Evolutionary conservation across 2,329 filamentous ascomycete species (phyloP).

Genomic region (Monilinia aucupariae): DNA sequence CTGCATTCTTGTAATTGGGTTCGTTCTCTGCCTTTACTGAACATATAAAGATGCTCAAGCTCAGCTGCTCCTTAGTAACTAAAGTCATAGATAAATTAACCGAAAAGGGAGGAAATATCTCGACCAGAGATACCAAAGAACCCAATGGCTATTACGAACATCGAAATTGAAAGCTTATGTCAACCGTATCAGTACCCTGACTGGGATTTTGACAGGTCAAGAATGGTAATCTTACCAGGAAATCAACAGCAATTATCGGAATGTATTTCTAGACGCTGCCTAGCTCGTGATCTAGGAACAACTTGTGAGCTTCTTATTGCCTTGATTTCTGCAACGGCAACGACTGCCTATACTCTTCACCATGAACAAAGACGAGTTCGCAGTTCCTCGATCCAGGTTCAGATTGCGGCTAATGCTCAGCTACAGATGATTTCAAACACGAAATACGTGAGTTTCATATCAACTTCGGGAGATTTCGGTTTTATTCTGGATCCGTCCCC

Average conservation of each 20-base stretch:
- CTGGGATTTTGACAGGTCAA: neutral
- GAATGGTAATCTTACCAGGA: neutral
- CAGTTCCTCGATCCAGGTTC: neutral
- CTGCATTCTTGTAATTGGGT: neutral
- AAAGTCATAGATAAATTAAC: neutral
- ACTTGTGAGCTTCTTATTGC: conserved; percentile 27
- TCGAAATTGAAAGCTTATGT: neutral
- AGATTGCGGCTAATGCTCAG: neutral
- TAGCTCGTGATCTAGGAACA: conserved; percentile 20
- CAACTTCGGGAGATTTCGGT: conserved; percentile 20
- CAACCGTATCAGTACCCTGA: neutral
- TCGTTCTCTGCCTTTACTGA: neutral
- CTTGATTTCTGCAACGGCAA: conserved; percentile 23
- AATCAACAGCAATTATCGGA: neutral
- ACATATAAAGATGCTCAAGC: neutral
- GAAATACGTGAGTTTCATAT: conserved; percentile 7
- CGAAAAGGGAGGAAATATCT: neutral
- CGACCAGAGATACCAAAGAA: neutral
- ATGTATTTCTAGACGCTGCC: conserved; percentile 10
- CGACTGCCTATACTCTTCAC: conserved; percentile 30
- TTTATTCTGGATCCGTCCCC: conserved; percentile 35
- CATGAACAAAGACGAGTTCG: conserved; percentile 25
- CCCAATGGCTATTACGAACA: neutral
- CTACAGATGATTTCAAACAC: neutral
- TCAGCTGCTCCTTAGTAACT: neutral